Base-by-base conservation (phyloP, 1,284 basidiomycete genomes). In the Coriolopsis trogii region DNA sequence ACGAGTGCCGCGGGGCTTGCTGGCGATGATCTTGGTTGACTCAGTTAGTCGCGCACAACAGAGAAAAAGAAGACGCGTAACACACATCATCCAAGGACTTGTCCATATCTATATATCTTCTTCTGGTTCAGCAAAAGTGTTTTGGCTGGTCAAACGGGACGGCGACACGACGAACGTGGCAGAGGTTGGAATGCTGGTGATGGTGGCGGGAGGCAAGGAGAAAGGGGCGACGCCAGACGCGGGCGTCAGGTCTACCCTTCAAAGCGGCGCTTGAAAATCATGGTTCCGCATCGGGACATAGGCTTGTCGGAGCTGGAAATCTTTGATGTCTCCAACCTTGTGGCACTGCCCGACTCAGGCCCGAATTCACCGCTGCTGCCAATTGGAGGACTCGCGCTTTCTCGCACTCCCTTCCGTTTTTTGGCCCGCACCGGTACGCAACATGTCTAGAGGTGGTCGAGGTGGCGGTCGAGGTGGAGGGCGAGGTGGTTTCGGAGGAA, bases 1-100 rank as follows among this genome's bases (percentile, higher is more conserved):
- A 59, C 84, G 81, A 51, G 64, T 66, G 57, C 61, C 70, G 60
- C 76, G 81, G 55, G 78, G 78, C 64, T 84, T 85, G 63, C 83
- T 57, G 51, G 84, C 70, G 68, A 94, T 93, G 69, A 94, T 90
- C 92, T 94, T n/a, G n/a, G n/a, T n/a, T n/a, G n/a, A 43, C 58
- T 29, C 47, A 61, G 51, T 58, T 37, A 44, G 38, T 63, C 40
- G 61, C 62, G 47, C 58, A 46, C 38, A 29, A 34, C 34, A 46
- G 44, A 54, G 55, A 55, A 43, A 36, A 51, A 54, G 59, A 41
- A 54, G 49, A 51, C 23, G 13, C 41, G 28, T n/a, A n/a, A 68
- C 85, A 46, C 55, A 96, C 92, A 64, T 95, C 89, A 72, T 95
- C 93, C 63, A 96, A 91, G 66, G 90, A 82, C 76, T 91, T 89